These are phyloP conservation scores for Orychophragmus violaceus DNA, from an alignment of 345 rosid species.

Conservation along the genomic window DNA sequence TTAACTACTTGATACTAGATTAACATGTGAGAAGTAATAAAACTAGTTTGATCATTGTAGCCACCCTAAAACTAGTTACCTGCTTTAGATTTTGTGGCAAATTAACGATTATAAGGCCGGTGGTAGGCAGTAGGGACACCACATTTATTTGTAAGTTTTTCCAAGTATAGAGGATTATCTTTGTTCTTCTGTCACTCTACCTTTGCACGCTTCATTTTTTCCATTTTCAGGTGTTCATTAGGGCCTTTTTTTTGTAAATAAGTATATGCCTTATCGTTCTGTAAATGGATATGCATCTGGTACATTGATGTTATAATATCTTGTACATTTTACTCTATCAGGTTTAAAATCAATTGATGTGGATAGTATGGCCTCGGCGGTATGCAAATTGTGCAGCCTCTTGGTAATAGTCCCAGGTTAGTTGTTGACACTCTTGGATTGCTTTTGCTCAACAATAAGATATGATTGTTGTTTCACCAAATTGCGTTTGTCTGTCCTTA, in stretches of 20 bases:
- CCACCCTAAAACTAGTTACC: background rate
- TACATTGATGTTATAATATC: constrained; percentile 1
- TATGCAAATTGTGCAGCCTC: constrained; percentile 71
- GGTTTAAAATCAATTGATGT: constrained; percentile 45
- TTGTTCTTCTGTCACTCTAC: constrained; percentile 1
- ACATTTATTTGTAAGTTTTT: background rate
- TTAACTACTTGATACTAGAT: background rate
- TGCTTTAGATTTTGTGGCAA: background rate
- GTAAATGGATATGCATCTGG: background rate
- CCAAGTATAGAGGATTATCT: background rate
- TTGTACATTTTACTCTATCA: constrained; percentile 25
- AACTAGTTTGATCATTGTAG: background rate
- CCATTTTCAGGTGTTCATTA: background rate
- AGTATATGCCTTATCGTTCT: background rate
- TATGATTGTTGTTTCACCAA: background rate
- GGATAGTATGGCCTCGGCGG: constrained; percentile 47
- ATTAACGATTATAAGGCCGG: background rate
- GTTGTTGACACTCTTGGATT: background rate
- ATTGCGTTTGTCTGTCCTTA: background rate
- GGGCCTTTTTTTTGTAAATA: background rate
- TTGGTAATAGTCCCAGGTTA: constrained; percentile 79
- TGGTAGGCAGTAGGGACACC: background rate
- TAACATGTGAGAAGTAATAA: background rate
- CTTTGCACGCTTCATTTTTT: background rate
- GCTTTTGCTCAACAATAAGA: background rate